A percentile compares a stretch with the other conserved stretches of the same genome.
Conservation (phyloP, 1,139 yeast genomes). For the Arxiozyma slooffiae region DNA sequence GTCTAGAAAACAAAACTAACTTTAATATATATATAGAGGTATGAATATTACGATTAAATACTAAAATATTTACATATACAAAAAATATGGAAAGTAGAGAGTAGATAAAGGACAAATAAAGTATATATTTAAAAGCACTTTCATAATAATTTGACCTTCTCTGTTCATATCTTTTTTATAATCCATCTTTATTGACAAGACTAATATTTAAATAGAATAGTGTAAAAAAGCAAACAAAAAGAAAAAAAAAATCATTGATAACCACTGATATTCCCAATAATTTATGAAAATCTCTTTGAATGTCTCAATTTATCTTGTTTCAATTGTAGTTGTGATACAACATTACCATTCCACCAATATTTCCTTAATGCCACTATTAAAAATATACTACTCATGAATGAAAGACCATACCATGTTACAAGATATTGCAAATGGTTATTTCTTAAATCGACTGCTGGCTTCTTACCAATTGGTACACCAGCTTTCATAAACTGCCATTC, state of each 20-base stretch:
- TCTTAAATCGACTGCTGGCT: conserved; percentile 67
- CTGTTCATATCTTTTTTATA: neutral
- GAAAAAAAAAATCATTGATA: neutral
- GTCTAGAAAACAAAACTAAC: no score
- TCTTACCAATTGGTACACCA: conserved; percentile 86
- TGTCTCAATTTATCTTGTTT: conserved; percentile 38
- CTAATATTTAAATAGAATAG: no score
- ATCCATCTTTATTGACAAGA: no score
- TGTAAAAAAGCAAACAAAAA: no score
- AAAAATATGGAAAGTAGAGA: no score
- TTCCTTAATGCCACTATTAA: conserved; percentile 49
- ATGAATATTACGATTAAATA: no score
- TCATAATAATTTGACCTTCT: neutral
- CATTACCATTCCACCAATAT: conserved; percentile 31
- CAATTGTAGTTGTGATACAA: conserved; percentile 31
- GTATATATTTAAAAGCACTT: no score
- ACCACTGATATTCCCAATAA: neutral
- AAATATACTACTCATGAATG: conserved; percentile 58
- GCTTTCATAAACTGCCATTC: conserved; percentile 48
- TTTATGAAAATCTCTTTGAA: conserved; percentile 25
- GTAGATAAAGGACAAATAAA: no score
- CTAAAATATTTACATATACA: no score
- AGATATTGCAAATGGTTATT: conserved; percentile 89
- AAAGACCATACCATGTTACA: conserved; percentile 89
- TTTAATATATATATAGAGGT: no score